phyloP scores from a whole-genome alignment of 495 filamentous ascomycete genomes.

The Tuber magnatum region DNA sequence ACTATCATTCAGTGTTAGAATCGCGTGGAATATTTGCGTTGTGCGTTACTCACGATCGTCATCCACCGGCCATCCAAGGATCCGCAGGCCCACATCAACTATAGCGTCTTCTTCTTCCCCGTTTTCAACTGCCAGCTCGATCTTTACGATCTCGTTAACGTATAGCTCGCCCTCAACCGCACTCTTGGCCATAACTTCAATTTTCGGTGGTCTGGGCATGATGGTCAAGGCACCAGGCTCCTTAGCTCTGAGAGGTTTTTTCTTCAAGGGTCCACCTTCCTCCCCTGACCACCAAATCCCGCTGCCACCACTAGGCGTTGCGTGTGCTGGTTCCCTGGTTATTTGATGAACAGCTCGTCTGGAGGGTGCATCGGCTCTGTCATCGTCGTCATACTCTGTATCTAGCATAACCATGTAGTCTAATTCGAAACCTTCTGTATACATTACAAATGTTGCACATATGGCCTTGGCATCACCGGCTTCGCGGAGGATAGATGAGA shows the following conservation, averaged over 20 bases:
- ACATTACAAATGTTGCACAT: constrained; percentile 56
- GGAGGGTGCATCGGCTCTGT: constrained; percentile 43
- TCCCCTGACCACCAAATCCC: constrained; percentile 28
- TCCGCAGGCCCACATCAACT: constrained; percentile 57
- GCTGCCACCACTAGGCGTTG: constrained; percentile 20
- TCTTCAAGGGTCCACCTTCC: constrained; percentile 27
- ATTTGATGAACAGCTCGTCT: neutral
- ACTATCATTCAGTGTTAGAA: constrained; percentile 12
- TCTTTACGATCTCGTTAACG: constrained; percentile 62
- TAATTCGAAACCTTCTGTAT: constrained; percentile 61
- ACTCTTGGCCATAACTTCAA: constrained; percentile 60
- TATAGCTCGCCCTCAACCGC: constrained; percentile 63
- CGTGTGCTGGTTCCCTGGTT: constrained; percentile 41
- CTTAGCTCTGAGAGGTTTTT: constrained; percentile 47
- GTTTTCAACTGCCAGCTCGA: constrained; percentile 67
- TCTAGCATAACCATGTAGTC: constrained; percentile 55
- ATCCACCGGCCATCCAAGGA: constrained; percentile 50
- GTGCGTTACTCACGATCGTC: constrained; percentile 18
- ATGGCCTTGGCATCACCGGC: constrained; percentile 65
- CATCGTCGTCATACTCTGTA: constrained; percentile 41
- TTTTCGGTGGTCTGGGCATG: constrained; percentile 83
- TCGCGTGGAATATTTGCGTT: constrained; percentile 5
- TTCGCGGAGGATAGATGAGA: constrained; percentile 69
- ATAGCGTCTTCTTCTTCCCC: constrained; percentile 74
- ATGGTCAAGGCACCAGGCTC: constrained; percentile 56